Evolutionary conservation across 352 stramenopile species (phyloP), one percentile per base, ranked within the genome.

Genomic region (Salisapilia sapeloensis): DNA sequence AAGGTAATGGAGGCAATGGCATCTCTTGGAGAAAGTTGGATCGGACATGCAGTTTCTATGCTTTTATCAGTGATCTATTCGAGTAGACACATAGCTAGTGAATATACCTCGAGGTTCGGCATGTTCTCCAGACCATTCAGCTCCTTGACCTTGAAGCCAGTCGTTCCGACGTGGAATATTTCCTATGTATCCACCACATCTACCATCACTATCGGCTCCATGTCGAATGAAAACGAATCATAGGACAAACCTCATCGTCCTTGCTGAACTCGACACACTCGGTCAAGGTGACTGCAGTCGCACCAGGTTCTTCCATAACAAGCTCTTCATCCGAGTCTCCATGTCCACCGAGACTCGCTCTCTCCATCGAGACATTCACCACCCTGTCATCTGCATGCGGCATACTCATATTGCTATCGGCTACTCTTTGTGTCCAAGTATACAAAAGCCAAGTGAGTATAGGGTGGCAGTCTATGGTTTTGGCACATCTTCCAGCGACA

Each of bases 11-110:
- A 8, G 52, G 50, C 10, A 95, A 76, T 2, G 53, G 55, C 62
- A 95, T 89, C 15, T 81, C 90, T 29, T 39, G 46, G 34, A 90
- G 49, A 35, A 87, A 39, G 37, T 86, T 90, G 13, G 74, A 90
- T 5, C 74, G 67, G n/a, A 90, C 48, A 33, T 84, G 69, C 24
- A 89, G 46, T 7, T 58, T 53, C 46, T 74, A 19, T 9, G 10
- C 8, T 2, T 20, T 17, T 9, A 30, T 29, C 1, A 35, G 4
- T 14, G 18, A 13, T 20, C 23, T 28, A 28, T 6, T 16, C 9
- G 1, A 14, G 4, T 8, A 44, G n/a, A 25, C 13, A 31, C 14
- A 14, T 11, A 39, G 4, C 11, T 11, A 18, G 12, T 13, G 29
- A 1, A 22, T 36, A 12, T 44, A 72, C 61, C 47, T 60, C 33